Evolutionary conservation across 805 yeast species (phyloP), one percentile per base, ranked within the genome.

Genomic region (Cyberlindnera petersonii): DNA sequence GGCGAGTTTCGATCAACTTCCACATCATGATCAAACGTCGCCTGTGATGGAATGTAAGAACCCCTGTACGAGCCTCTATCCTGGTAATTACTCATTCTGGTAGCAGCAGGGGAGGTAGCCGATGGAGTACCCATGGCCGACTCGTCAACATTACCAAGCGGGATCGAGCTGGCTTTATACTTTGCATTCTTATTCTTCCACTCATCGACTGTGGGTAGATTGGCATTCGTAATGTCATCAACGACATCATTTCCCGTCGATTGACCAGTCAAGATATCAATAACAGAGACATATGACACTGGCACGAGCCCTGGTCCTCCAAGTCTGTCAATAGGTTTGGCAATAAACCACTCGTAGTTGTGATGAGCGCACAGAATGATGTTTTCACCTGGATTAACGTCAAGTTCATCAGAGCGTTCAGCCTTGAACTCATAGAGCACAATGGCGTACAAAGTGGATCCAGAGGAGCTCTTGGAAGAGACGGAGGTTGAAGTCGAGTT

Each of bases 221-320:
- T 75, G 31, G 85, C 87, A 22, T 67, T 64, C 35, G 69, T 65
- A 29, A 93, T 82, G 31, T 80, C 82, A 28, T 70, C 77, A 49
- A 60, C 53, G 26, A 78, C 71, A 36, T 76, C 68, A 49, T 77
- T 68, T 20, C 71, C 72, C 35, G 83, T 68, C 39, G 82, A 69
- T 51, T 71, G 66, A 39, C 82, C 76, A 2, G 86, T 71, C 18
- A 78, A 68, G 42, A 88, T 72, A 60, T 93, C 95, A 28, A 91
- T 77, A 26, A 91, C 74, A 55, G 87, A 86, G 18, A 93, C 93
- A 55, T 85, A 93, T 15, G 86, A 76, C 5, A 86, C 89, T 0
- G 99, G 98, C 7, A 93, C 94, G 32, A 93, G 70, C 1, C 99
- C 98, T 0, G 98, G 98, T 1, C 97, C 98, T 19, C 98, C 98